Base-by-base conservation (phyloP, 2,329 filamentous ascomycete species). In the Fulvia fulva region DNA sequence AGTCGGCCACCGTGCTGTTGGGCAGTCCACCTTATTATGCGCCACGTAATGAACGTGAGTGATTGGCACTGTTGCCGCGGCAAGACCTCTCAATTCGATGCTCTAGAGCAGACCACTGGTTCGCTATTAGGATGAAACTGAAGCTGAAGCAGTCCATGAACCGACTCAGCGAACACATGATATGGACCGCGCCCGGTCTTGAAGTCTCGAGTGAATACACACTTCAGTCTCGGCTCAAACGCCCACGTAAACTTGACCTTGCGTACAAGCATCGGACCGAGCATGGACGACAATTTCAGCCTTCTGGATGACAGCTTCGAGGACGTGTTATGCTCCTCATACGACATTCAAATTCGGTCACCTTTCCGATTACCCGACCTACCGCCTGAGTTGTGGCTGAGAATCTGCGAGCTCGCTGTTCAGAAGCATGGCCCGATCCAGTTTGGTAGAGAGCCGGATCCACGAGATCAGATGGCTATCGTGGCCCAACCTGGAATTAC, bases 291-390 rank as follows among this genome's bases (percentile, higher is more conserved):
- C 37, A 32, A 62, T 45, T 50, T 62, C 50, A 49, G 43, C 19
- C 22, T 59, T 5, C 59, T 62, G 11, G 37, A 49, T 23, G 14
- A 22, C 21, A 54, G 56, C 12, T 62, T 62, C 37, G 59, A 62
- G 41, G 56, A 62, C 22, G 44, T 56, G 12, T 51, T 62, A 28
- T 22, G n/a, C n/a, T 54, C 56, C 0, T n/a, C 16, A 6, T 22
- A 59, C 34, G 53, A 56, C 7, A 51, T 62, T 12, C n/a, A 47
- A 14, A 56, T 59, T 23, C 46, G 59, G 12, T 30, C 21, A 6
- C 50, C 56, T 51, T 64, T 60, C 19, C 57, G 62, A 0, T 60
- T 66, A n/a, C 57, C 67, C 51, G 62, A 64, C 46, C 46, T 67
- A 21, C 65, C 63, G 2, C 59, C 65, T 5, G 63, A 64, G 44